Base-by-base conservation (phyloP, 2,329 filamentous ascomycete genomes). In the Lecanicillium sp. region DNA sequence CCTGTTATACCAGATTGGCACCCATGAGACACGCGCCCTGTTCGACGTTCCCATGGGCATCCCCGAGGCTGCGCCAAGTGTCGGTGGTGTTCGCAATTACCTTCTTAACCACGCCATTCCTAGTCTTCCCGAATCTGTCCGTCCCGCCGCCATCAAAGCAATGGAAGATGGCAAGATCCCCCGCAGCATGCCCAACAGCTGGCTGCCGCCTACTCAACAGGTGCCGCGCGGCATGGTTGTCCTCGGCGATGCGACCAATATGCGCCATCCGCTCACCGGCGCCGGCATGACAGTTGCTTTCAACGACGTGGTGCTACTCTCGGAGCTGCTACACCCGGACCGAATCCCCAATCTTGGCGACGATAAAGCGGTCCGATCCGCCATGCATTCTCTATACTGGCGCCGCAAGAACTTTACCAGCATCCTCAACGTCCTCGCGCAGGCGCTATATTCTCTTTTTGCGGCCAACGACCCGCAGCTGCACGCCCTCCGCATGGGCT, bases 281-380 rank as follows among this genome's bases (percentile, higher is more conserved):
- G 92, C 92, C 48, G 92, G 92, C 51, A 98, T 98, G 92, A 96
- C 90, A 0, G 92, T 96, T 2, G 92, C 87, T 2, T 84, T 98
- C 61, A 94, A 90, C 64, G 92, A 98, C 55, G 89, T 85, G 2
- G 73, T 92, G 9, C 63, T 94, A 2, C 72, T 98, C 18, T 69
- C 83, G 1, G 73, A 82, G 8, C 68, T 95, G 16, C 75, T 98
- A 2, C 70, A 76, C 28, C 88, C 87, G 0, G 64, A 73, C 29
- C 62, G 65, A 7, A 72, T 95, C 0, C 81, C 85, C 4, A 66
- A 73, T 46, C 73, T 98, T 3, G 73, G 73, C 42, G 75, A 95
- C 60, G 73, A 75, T 3, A 58, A 61, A 3, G 71, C 75, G 29
- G 78, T 98, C 5, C 63, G 80, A 38, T 62, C 64, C 37, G 83